phyloP scores from a whole-genome alignment of 2,329 filamentous ascomycete genomes.

The Myriosclerotinia curreyana region DNA sequence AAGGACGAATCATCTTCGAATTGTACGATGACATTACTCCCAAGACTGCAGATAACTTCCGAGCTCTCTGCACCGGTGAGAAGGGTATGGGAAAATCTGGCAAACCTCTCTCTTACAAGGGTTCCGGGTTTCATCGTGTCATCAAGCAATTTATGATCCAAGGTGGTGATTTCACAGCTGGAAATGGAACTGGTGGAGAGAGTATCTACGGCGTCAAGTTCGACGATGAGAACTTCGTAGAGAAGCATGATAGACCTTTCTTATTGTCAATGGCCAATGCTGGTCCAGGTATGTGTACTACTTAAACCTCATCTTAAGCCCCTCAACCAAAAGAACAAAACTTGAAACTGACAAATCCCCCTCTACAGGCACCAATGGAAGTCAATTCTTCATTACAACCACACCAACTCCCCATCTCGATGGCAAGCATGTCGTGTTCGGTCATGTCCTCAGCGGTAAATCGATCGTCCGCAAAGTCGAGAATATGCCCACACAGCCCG shows the following conservation, averaged over 20 bases:
- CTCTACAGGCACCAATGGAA: slow-evolving; percentile 80
- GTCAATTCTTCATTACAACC: slow-evolving; percentile 97
- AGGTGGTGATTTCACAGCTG: slow-evolving; percentile 92
- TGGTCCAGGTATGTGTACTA: slow-evolving; percentile 66
- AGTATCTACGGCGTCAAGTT: slow-evolving; percentile 98
- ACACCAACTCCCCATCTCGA: slow-evolving; percentile 88
- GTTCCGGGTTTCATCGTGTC: slow-evolving; percentile 88
- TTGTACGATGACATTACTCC: slow-evolving; percentile 76
- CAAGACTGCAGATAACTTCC: slow-evolving; percentile 96
- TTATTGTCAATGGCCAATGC: slow-evolving; percentile 97
- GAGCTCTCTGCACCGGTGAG: slow-evolving; percentile 89
- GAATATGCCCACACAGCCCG: slow-evolving; percentile 68
- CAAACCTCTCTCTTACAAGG: slow-evolving; percentile 90
- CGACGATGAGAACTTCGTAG: slow-evolving; percentile 90
- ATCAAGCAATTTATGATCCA: slow-evolving; percentile 99
- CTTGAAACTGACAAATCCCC: slow-evolving; percentile 21
- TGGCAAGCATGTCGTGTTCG: slow-evolving; percentile 94
- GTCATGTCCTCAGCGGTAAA: slow-evolving; percentile 90
- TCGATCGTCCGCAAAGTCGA: slow-evolving; percentile 87
- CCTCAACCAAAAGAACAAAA: neutral
- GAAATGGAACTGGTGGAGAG: slow-evolving; percentile 93
- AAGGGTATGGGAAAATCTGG: slow-evolving; percentile 80
- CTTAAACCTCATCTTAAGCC: neutral
- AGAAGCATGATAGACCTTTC: slow-evolving; percentile 91
- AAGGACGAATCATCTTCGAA: slow-evolving; percentile 83